These are phyloP conservation scores for Fusarium acutatum DNA, from an alignment of 2,329 filamentous ascomycete species.

Conservation along the genomic window DNA sequence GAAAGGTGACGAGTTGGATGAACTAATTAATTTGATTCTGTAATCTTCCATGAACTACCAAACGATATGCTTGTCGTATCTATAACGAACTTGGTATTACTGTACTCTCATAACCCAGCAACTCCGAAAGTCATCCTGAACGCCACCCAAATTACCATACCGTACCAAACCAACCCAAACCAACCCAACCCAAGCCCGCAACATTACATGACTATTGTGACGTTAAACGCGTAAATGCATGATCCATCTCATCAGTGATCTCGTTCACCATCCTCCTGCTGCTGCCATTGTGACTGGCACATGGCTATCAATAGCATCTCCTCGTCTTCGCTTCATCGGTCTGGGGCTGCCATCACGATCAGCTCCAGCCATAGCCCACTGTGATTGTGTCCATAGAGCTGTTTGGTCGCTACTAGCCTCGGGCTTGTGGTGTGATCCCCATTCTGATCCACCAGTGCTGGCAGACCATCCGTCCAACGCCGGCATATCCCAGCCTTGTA, in stretches of 20 bases:
- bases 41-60: conserved; percentile 10
- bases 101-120: conserved; percentile 5
- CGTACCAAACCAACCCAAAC: too few species aligned
- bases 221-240: conserved; percentile 32
- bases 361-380: conserved; percentile 47
- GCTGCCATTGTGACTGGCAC: conserved; percentile 44
- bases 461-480: conserved; percentile 48
- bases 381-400: conserved; percentile 49
- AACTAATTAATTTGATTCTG: conserved; percentile 1
- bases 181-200: neutral
- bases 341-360: conserved; percentile 49
- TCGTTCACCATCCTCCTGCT: conserved; percentile 44
- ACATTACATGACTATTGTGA: conserved; percentile 24
- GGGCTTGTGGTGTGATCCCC: conserved; percentile 46
- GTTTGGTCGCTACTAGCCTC: conserved; percentile 41
- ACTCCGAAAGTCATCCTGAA: conserved; percentile 7
- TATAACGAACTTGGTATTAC: conserved; percentile 30
- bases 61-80: conserved; percentile 17
- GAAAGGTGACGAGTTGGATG: neutral
- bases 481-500: conserved; percentile 52
- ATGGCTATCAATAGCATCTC: conserved; percentile 44
- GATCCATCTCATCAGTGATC: conserved; percentile 4
- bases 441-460: conserved; percentile 44
- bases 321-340: conserved; percentile 50
- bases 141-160: conserved; percentile 12